Evolutionary conservation across 768 basidiomycete genomes (phyloP).

Genomic region (Boletus patriciae): DNA sequence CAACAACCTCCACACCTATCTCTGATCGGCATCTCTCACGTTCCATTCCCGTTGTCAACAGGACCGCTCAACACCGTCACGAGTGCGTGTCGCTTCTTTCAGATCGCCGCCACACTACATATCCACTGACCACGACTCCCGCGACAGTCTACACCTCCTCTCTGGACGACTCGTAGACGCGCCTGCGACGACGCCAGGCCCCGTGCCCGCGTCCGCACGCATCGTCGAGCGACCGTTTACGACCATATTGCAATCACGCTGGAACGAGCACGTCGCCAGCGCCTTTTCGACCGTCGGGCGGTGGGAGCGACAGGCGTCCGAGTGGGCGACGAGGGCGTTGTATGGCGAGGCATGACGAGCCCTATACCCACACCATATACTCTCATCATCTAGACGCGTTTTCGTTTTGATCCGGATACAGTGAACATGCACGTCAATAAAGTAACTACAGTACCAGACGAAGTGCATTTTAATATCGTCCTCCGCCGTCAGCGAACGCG

Average conservation of each 20-base stretch:
- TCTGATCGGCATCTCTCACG: too few relatives aligned
- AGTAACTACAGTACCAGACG: conserved; percentile 25
- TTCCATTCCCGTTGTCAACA: conserved; percentile 19
- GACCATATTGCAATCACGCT: conserved; percentile 49
- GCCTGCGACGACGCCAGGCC: conserved; percentile 47
- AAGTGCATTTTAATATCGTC: conserved; percentile 55
- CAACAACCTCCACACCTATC: too few relatives aligned
- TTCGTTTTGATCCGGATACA: too few relatives aligned
- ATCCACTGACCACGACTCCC: too few relatives aligned
- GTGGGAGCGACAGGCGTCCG: conserved; percentile 47
- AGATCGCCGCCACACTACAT: too few relatives aligned
- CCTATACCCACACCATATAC: too few relatives aligned
- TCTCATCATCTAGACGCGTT: too few relatives aligned
- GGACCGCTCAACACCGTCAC: conserved; percentile 53
- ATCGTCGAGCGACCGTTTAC: conserved; percentile 48
- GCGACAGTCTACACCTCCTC: conserved; percentile 47
- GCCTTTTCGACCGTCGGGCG: conserved; percentile 44
- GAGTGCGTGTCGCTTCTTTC: conserved; percentile 40
- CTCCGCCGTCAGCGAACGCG: conserved; percentile 59
- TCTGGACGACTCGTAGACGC: conserved; percentile 53
- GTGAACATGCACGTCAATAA: too few relatives aligned
- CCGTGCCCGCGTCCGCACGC: conserved; percentile 54
- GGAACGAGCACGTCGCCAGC: conserved; percentile 58
- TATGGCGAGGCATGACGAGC: conserved; percentile 36
- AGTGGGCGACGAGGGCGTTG: conserved; percentile 47